Conservation (phyloP, 441 rosid species). For the Jatropha multifida region DNA sequence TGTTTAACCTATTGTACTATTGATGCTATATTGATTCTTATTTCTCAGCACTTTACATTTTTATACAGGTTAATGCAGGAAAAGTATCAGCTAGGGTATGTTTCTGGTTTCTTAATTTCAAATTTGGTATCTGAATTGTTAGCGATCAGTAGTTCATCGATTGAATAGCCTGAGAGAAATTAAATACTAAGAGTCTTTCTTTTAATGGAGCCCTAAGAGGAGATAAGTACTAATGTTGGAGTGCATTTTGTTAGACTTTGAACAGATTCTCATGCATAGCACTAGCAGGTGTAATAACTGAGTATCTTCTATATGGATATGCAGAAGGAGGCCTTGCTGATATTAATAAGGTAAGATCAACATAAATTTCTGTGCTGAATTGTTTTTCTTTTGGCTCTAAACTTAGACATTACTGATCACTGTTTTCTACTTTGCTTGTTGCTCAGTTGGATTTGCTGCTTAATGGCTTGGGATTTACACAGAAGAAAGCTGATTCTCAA, state of each 20-base stretch:
- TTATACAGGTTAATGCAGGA: slow-evolving; percentile 64
- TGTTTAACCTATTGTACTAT: not conserved
- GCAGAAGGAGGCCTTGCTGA: slow-evolving; percentile 93
- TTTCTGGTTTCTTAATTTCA: slow-evolving; percentile 15
- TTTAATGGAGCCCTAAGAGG: not conserved
- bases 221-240: slow-evolving; percentile 12
- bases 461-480: slow-evolving; percentile 80
- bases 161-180: not conserved
- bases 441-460: slow-evolving; percentile 69
- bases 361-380: slow-evolving; percentile 4
- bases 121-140: not conserved
- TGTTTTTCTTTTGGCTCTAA: not conserved
- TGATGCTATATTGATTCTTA: not conserved
- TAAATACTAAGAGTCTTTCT: no score
- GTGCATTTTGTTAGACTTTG: slow-evolving; percentile 46
- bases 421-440: not conserved
- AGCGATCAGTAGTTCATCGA: not conserved
- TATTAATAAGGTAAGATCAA: slow-evolving; percentile 58
- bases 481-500: slow-evolving; percentile 87
- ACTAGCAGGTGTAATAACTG: slow-evolving; percentile 81
- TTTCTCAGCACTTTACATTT: slow-evolving; percentile 17
- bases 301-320: slow-evolving; percentile 70
- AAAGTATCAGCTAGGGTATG: slow-evolving; percentile 73
- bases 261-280: slow-evolving; percentile 93
- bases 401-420: not conserved